Evolutionary conservation across 1,284 basidiomycete species (phyloP).

Genomic region (Cryptococcus neoformans): DNA sequence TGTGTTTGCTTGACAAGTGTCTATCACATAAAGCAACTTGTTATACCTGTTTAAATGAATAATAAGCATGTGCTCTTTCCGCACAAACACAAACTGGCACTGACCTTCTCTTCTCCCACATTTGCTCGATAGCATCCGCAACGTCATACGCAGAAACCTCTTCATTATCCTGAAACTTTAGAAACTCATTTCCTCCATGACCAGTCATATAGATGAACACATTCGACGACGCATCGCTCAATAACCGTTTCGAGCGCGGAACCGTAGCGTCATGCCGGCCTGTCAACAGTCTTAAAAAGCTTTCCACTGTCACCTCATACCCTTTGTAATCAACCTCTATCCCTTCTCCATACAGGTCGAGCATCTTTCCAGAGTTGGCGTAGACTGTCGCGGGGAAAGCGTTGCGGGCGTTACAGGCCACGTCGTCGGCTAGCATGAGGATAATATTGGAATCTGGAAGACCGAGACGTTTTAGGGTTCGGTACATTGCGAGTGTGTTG

Average conservation of each 20-base stretch:
- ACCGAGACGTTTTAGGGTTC: slow-evolving; percentile 94
- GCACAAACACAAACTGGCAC: slow-evolving; percentile 19
- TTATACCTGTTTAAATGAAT: slow-evolving; percentile 66
- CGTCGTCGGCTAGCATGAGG: slow-evolving; percentile 97
- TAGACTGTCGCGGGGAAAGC: slow-evolving; percentile 89
- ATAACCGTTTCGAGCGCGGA: slow-evolving; percentile 85
- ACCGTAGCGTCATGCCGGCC: slow-evolving; percentile 62
- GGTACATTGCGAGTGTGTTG: slow-evolving; percentile 97
- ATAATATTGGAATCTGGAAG: slow-evolving; percentile 99
- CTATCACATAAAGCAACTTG: slow-evolving; percentile 96
- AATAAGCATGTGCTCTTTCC: too few relatives aligned
- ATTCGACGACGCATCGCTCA: slow-evolving; percentile 89
- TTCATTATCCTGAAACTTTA: slow-evolving; percentile 99
- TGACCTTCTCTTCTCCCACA: slow-evolving; percentile 93
- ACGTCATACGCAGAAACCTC: slow-evolving; percentile 95
- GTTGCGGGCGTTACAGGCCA: slow-evolving; percentile 90
- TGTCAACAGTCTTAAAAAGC: slow-evolving; percentile 89
- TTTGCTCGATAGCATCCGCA: slow-evolving; percentile 95
- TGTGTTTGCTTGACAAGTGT: slow-evolving; percentile 97
- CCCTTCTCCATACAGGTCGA: slow-evolving; percentile 93
- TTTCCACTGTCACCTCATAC: slow-evolving; percentile 97
- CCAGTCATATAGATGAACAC: slow-evolving; percentile 98
- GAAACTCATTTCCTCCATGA: slow-evolving; percentile 95
- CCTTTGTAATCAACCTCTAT: slow-evolving; percentile 98
- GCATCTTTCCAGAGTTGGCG: slow-evolving; percentile 67